Base-by-base conservation (phyloP, 805 yeast genomes). In the Metschnikowia dekortorum region DNA sequence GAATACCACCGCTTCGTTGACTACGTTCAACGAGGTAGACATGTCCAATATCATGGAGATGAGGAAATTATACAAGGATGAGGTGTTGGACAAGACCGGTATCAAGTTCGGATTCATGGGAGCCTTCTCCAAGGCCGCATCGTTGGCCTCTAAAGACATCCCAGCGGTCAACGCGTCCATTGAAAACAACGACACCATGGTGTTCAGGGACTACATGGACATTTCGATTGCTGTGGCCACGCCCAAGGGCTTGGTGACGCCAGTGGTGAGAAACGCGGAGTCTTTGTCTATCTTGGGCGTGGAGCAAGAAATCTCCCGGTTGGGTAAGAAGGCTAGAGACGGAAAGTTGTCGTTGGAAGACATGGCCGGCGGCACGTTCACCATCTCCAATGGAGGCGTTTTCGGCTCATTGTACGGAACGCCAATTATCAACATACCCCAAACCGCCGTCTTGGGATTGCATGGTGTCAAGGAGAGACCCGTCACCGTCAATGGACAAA, bases 361-460 rank as follows among this genome's bases (percentile, higher is more conserved):
- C 73, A 92, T 94, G 98, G 82, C 97, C 54, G 99, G 99, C 71
- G 99, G 99, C 72, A 91, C 98, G 53, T 91, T 94, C 80, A 94
- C 99, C 65, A 94, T 94, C 64, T 94, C 98, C 49, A 94, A 94
- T 77, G 99, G 99, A 70, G 99, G 99, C 73, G 97, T 94, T 51
- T 94, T 94, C 65, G 99, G 99, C 57, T 94, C 98, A 28, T 79
- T 94, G 60, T 89, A 87, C 71, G 99, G 99, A 70, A 94, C 99
- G 47, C 99, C 99, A 65, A 94, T 94, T 73, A 92, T 94, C 70
- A 94, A 94, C 82, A 75, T 87, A 82, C 99, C 99, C 49, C 99
- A 94, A 78, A 90, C 96, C 52, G 97, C 98, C 41, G 99, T 94
- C 26, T 81, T 94, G 62, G 99, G 99, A 62, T 82, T 94, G 67